Evolutionary conservation across 805 yeast species (phyloP).

Genomic region (Phaffomyces opuntiae): DNA sequence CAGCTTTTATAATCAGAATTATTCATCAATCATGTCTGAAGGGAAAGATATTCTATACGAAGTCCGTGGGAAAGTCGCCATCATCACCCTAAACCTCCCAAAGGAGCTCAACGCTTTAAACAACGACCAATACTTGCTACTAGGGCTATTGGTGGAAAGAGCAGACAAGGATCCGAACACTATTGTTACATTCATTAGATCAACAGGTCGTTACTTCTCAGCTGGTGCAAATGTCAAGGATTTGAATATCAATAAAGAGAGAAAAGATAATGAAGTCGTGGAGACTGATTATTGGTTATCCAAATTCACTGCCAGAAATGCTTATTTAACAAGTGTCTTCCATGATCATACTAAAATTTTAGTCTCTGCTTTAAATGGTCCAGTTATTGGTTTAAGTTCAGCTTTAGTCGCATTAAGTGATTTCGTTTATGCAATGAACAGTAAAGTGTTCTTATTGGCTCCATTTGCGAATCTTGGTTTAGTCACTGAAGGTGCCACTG

Average conservation of each 20-base stretch:
- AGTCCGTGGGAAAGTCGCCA: slow-evolving; percentile 38
- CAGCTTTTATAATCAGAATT: no score
- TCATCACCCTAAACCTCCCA: slow-evolving; percentile 64
- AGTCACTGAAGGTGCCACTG: slow-evolving; percentile 75
- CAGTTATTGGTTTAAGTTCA: slow-evolving; percentile 73
- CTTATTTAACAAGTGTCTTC: slow-evolving; percentile 59
- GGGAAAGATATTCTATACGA: slow-evolving; percentile 25
- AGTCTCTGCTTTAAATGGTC: slow-evolving; percentile 76
- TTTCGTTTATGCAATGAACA: slow-evolving; percentile 61
- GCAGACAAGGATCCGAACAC: slow-evolving; percentile 62
- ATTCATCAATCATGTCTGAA: slow-evolving; percentile 5
- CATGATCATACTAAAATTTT: slow-evolving; percentile 66
- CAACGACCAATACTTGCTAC: slow-evolving; percentile 51
- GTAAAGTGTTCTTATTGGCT: slow-evolving; percentile 48
- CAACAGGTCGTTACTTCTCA: slow-evolving; percentile 70
- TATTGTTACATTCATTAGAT: slow-evolving; percentile 55
- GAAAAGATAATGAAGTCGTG: slow-evolving; percentile 11
- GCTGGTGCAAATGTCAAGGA: slow-evolving; percentile 74
- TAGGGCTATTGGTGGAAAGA: slow-evolving; percentile 50
- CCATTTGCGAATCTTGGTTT: slow-evolving; percentile 83
- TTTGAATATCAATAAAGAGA: slow-evolving; percentile 9
- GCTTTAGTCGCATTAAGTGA: slow-evolving; percentile 74
- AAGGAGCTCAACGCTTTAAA: slow-evolving; percentile 58
- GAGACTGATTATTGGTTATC: slow-evolving; percentile 41
- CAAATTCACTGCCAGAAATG: slow-evolving; percentile 63